Percentiles rank a stretch among this genome's conserved stretches.
Conservation (phyloP, 495 filamentous ascomycete genomes). For the Echria macrotheca region DNA sequence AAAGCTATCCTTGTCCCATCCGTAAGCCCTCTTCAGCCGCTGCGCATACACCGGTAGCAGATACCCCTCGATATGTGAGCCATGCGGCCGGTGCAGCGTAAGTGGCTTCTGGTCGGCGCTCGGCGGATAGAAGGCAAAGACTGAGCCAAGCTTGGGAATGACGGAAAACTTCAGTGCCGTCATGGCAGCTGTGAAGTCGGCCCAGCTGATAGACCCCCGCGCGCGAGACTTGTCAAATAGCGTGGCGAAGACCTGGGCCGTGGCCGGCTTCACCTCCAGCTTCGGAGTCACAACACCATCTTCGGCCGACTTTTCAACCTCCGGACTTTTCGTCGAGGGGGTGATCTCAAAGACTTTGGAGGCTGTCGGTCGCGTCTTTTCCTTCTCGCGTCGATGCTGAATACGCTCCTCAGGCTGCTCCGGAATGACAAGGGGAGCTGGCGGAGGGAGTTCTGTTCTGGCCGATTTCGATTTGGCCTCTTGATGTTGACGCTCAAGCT, state of each 20-base stretch:
- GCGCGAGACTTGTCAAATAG: conserved; percentile 22
- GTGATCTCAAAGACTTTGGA: conserved; percentile 27
- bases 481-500: conserved; percentile 18
- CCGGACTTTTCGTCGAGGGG: background rate
- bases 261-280: conserved; percentile 23
- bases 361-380: conserved; percentile 32
- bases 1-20: conserved; percentile 22
- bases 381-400: conserved; percentile 27
- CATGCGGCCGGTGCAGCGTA: conserved; percentile 25
- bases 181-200: conserved; percentile 32
- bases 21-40: conserved; percentile 21
- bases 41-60: conserved; percentile 10
- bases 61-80: conserved; percentile 23
- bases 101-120: conserved; percentile 16
- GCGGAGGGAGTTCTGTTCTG: conserved; percentile 3
- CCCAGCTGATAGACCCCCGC: conserved; percentile 31
- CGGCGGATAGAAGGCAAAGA: conserved; percentile 25
- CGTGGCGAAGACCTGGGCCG: conserved; percentile 27
- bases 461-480: conserved; percentile 14
- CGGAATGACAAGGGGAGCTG: background rate
- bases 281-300: background rate
- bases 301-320: background rate
- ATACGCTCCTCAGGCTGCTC: conserved; percentile 12
- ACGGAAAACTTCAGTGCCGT: conserved; percentile 28
- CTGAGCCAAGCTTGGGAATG: conserved; percentile 22